Percentiles rank a stretch among this genome's conserved stretches.
These are phyloP conservation scores for Setaria viridis DNA, from an alignment of 202 grass and related monocot species.

Conservation along the genomic window DNA sequence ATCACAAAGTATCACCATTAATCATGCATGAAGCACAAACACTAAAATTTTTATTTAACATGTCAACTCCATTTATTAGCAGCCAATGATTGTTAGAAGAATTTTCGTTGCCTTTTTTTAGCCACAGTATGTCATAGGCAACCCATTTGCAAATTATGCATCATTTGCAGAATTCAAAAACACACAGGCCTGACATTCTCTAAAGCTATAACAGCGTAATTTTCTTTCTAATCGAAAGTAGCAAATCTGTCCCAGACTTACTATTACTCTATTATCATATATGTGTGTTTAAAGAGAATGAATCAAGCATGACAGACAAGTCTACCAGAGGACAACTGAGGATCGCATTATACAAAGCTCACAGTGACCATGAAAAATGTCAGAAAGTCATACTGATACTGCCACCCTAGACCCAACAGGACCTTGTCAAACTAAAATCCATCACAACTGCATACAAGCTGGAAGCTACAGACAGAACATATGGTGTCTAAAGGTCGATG, in stretches of 20 bases:
- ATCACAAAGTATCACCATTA: background rate
- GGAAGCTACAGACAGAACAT: constrained; percentile 7
- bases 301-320: background rate
- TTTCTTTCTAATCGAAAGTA: background rate
- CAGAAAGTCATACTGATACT: background rate
- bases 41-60: background rate
- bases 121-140: background rate
- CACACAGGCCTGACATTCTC: background rate
- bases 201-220: background rate
- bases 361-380: background rate
- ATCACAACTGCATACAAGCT: background rate
- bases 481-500: background rate
- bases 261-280: background rate
- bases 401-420: background rate
- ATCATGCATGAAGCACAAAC: background rate
- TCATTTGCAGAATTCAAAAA: background rate
- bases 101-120: background rate
- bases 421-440: constrained; percentile 6
- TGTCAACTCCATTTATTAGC: background rate
- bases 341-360: background rate
- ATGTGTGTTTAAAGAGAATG: constrained; percentile 1
- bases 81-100: background rate
- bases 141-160: background rate
- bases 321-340: background rate
- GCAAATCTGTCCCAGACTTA: background rate